A percentile compares a stretch with the other conserved stretches of the same genome.
Conservation (phyloP, 2,329 filamentous ascomycete species). For the Xylaria sp. region DNA sequence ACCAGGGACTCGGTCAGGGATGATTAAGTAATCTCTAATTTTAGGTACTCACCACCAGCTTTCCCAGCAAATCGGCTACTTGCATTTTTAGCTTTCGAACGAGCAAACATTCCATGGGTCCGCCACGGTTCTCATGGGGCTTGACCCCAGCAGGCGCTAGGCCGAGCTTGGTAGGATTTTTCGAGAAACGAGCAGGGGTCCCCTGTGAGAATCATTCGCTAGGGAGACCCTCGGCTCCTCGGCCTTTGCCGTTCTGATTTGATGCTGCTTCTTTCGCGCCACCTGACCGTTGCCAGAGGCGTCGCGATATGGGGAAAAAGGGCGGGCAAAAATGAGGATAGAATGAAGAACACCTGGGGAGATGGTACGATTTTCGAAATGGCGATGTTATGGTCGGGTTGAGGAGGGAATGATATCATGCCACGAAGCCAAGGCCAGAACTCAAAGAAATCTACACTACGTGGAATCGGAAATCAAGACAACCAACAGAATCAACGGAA, state of each 20-base stretch:
- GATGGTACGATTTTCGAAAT: slow-evolving; percentile 24
- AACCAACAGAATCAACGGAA: not conserved
- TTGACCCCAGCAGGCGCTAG: slow-evolving; percentile 29
- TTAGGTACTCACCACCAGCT: slow-evolving; percentile 28
- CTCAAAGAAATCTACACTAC: not conserved
- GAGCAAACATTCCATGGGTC: slow-evolving; percentile 18
- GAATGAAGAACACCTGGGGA: slow-evolving; percentile 4
- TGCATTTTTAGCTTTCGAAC: slow-evolving; percentile 25
- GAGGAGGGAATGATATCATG: slow-evolving; percentile 28
- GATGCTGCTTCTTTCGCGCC: slow-evolving; percentile 1
- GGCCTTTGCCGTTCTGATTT: slow-evolving; percentile 23
- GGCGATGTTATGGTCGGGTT: slow-evolving; percentile 27
- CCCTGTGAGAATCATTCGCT: slow-evolving; percentile 31
- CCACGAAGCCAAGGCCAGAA: slow-evolving; percentile 26
- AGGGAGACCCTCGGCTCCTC: slow-evolving; percentile 27
- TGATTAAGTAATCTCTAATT: slow-evolving; percentile 35
- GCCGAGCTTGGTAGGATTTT: slow-evolving; percentile 35
- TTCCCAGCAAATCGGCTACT: slow-evolving; percentile 37
- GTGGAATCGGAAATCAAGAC: slow-evolving; percentile 12
- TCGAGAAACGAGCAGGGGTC: slow-evolving; percentile 36
- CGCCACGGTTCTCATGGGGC: slow-evolving; percentile 4
- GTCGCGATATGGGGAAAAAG: not conserved
- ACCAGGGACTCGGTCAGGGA: slow-evolving; percentile 22
- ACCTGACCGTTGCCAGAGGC: slow-evolving; percentile 12
- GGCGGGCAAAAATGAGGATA: not conserved